Conservation (phyloP, 208 protist genomes). For the Acanthamoeba lenticulata region DNA sequence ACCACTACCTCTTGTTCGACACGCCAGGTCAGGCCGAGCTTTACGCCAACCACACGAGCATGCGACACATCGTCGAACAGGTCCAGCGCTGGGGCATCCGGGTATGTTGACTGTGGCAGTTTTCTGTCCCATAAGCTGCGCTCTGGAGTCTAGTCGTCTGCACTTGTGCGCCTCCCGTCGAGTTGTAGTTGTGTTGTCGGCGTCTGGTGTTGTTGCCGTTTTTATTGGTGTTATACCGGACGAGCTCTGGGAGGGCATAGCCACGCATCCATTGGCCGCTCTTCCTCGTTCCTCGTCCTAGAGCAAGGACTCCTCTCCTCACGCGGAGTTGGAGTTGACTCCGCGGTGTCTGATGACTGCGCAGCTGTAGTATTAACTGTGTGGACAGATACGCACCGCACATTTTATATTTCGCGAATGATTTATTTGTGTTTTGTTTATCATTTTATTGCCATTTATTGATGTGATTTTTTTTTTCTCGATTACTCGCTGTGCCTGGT, state of each 20-base stretch:
- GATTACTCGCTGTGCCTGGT: conserved; percentile 68
- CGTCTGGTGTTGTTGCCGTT: background rate
- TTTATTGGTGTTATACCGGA: background rate
- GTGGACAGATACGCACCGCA: conserved; percentile 29
- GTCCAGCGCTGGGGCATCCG: conserved; percentile 74
- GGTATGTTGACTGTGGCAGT: background rate
- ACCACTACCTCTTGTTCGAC: conserved; percentile 97
- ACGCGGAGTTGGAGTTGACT: too few species aligned
- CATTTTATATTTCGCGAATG: background rate
- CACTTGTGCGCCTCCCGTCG: background rate
- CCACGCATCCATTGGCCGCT: background rate
- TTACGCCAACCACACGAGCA: conserved; percentile 94
- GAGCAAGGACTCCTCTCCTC: background rate
- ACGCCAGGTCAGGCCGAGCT: conserved; percentile 99
- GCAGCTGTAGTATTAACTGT: conserved; percentile 3
- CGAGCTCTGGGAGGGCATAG: background rate
- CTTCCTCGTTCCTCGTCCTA: conserved; percentile 23
- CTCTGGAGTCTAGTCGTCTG: background rate
- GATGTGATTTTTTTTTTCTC: conserved; percentile 75
- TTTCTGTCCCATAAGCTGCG: background rate
- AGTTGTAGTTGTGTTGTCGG: background rate
- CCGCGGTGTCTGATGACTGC: background rate
- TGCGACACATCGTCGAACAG: conserved; percentile 90
- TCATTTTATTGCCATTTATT: background rate
- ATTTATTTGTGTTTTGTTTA: background rate